Percentiles rank a stretch among this genome's conserved stretches.
These are phyloP conservation scores for Kwoniella dendrophila DNA, from an alignment of 768 basidiomycete species.

Conservation along the genomic window DNA sequence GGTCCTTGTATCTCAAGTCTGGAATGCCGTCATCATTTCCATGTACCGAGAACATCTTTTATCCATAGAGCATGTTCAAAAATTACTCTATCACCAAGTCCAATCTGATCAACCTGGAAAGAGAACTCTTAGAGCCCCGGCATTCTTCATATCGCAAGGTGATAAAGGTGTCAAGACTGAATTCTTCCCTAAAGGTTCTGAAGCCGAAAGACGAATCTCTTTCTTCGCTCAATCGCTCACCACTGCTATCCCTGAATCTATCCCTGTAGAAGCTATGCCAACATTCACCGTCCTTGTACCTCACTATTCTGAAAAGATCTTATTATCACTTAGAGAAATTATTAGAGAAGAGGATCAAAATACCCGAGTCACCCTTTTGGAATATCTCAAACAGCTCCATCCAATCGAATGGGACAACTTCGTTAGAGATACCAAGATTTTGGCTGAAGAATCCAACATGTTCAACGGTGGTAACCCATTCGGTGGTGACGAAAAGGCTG, in stretches of 20 bases:
- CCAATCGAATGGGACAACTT: constrained; percentile 99
- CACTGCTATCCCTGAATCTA: constrained; percentile 85
- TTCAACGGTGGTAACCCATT: constrained; percentile 72
- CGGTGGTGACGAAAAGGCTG: constrained; percentile 71
- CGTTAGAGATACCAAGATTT: constrained; percentile 98
- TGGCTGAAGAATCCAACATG: constrained; percentile 90
- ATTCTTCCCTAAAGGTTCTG: constrained; percentile 92
- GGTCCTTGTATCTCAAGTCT: constrained; percentile 98
- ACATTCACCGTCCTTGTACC: constrained; percentile 98
- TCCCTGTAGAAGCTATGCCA: constrained; percentile 99
- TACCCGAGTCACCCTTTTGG: constrained; percentile 92
- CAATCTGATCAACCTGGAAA: constrained; percentile 86
- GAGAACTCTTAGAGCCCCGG: constrained; percentile 87
- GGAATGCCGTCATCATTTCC: constrained; percentile 99
- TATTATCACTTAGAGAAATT: constrained; percentile 94
- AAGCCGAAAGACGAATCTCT: constrained; percentile 95
- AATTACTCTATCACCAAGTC: constrained; percentile 94
- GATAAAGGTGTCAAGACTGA: constrained; percentile 81
- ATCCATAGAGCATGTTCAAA: constrained; percentile 98
- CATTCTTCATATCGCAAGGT: constrained; percentile 95
- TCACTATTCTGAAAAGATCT: constrained; percentile 98
- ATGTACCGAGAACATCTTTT: constrained; percentile 99
- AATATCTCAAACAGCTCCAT: constrained; percentile 97
- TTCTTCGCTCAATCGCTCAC: constrained; percentile 99
- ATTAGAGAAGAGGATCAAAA: constrained; percentile 98